These are phyloP conservation scores for Nymphaea thermarum DNA, from an alignment of 164 flowering plant species.

Conservation along the genomic window DNA sequence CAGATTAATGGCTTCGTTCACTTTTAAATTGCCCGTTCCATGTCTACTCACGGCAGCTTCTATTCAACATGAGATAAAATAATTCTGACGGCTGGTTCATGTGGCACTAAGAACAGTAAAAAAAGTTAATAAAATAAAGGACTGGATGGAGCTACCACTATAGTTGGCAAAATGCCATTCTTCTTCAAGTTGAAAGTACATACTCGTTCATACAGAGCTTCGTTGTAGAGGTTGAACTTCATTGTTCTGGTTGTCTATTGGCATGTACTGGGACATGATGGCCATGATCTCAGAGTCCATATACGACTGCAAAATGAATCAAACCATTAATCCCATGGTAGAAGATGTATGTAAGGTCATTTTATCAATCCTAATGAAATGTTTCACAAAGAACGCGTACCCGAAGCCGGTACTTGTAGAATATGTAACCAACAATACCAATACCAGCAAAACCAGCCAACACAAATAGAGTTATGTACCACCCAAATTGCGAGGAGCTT, in stretches of 20 bases:
- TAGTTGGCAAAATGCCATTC: not conserved
- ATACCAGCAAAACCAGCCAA: constrained; percentile 38
- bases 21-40: no score
- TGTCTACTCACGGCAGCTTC: no score
- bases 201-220: not conserved
- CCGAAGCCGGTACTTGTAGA: constrained; percentile 89
- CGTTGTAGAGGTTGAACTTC: constrained; percentile 45
- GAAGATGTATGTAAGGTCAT: not conserved
- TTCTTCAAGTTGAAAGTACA: no score
- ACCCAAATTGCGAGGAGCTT: constrained; percentile 36
- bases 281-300: constrained; percentile 98
- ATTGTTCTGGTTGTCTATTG: constrained; percentile 52
- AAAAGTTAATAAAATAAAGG: not conserved
- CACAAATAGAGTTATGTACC: constrained; percentile 40
- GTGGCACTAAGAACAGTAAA: not conserved
- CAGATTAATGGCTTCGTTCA: no score
- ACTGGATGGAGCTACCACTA: not conserved
- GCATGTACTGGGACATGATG: constrained; percentile 97
- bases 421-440: constrained; percentile 61
- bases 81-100: no score
- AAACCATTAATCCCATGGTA: not conserved
- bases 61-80: no score
- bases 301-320: constrained; percentile 50
- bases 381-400: constrained; percentile 14
- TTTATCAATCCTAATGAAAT: not conserved